Conservation (phyloP, 129 eudicot species). For the Mikania micrantha region DNA sequence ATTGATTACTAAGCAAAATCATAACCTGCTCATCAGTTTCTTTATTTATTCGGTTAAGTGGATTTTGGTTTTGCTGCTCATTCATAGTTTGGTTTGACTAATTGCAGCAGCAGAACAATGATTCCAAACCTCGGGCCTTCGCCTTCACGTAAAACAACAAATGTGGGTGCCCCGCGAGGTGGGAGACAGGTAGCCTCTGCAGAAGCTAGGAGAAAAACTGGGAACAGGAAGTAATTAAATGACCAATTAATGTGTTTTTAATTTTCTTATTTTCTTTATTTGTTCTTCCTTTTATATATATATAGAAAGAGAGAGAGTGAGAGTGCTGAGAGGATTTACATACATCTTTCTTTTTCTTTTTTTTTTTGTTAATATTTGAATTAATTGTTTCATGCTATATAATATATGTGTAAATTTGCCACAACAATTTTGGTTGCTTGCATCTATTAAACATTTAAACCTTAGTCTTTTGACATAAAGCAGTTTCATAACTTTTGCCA, state of each 20-base stretch:
- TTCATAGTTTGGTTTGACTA: not conserved
- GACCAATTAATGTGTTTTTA: constrained; percentile 1
- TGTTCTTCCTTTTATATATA: constrained; percentile 2
- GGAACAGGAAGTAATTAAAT: constrained; percentile 47
- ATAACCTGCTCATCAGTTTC: not conserved
- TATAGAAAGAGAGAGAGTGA: constrained; percentile 30
- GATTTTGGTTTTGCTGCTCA: not conserved
- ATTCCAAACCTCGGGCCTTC: constrained; percentile 47
- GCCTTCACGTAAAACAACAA: constrained; percentile 43
- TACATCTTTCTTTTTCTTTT: constrained; percentile 8
- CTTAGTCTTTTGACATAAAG: not conserved
- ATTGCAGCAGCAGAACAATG: constrained; percentile 35
- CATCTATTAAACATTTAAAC: not conserved
- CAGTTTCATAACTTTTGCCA: not conserved
- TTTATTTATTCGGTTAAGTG: not conserved
- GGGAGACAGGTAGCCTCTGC: constrained; percentile 43
- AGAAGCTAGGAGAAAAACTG: constrained; percentile 65
- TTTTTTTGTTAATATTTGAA: constrained; percentile 19
- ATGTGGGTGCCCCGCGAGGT: constrained; percentile 31
- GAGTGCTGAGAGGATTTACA: constrained; percentile 31
- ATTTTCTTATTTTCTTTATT: constrained; percentile 1
- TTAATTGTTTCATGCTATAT: constrained; percentile 11
- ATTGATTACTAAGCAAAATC: too few species aligned
- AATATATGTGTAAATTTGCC: constrained; percentile 12
- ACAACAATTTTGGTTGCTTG: not conserved